phyloP scores from a whole-genome alignment of 768 basidiomycete species.

The Pleurotus eryngii region DNA sequence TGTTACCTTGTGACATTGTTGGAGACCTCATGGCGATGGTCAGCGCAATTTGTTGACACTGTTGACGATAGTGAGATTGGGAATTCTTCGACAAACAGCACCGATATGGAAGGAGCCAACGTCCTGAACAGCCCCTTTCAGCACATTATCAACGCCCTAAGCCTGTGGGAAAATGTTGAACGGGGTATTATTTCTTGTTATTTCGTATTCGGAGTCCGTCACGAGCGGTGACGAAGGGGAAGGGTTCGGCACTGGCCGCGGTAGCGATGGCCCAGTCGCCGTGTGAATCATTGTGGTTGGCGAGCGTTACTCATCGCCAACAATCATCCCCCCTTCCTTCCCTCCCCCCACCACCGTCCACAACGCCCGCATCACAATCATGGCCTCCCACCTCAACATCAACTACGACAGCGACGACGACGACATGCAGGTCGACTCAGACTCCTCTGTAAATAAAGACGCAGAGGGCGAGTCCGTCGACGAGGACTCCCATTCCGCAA shows the following conservation, averaged over 20 bases:
- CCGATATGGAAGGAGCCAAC: conserved; percentile 5
- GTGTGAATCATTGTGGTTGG: conserved; percentile 55
- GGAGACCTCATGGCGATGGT: conserved; percentile 1
- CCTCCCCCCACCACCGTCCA: conserved; percentile 20
- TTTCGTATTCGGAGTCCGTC: conserved; percentile 45
- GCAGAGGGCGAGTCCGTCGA: conserved; percentile 63
- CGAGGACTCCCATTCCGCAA: conserved; percentile 39
- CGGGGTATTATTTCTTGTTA: conserved; percentile 6
- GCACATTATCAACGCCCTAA: conserved; percentile 7
- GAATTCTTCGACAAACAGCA: not conserved
- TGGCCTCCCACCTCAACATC: conserved; percentile 45
- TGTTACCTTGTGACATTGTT: not conserved
- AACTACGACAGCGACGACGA: conserved; percentile 55
- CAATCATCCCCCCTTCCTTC: conserved; percentile 27
- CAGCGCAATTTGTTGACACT: conserved; percentile 2
- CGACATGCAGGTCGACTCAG: conserved; percentile 74
- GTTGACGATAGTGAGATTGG: conserved; percentile 1
- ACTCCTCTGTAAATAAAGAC: conserved; percentile 45
- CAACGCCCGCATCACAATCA: conserved; percentile 20
- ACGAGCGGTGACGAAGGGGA: conserved; percentile 55
- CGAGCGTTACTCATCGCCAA: conserved; percentile 43
- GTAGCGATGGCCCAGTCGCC: conserved; percentile 55
- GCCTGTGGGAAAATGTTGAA: conserved; percentile 3
- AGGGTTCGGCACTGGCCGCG: conserved; percentile 49
- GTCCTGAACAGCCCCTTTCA: not conserved